These are phyloP conservation scores for Cenchrus purpureus DNA, from an alignment of 176 grass and related monocot species.

Conservation along the genomic window DNA sequence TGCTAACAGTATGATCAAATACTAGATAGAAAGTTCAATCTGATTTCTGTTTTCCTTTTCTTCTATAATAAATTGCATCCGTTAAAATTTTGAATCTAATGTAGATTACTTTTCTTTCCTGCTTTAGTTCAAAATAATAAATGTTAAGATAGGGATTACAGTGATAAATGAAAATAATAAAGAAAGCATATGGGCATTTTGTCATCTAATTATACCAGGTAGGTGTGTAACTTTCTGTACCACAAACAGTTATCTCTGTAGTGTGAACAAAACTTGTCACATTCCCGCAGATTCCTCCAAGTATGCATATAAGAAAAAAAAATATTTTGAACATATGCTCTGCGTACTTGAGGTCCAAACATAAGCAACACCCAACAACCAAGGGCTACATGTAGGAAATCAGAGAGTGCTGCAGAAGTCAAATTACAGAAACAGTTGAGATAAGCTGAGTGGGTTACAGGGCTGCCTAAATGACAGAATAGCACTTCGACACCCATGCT, in stretches of 20 bases:
- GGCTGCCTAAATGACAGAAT: not conserved
- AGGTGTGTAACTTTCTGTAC: not conserved
- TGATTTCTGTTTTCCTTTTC: too few species aligned
- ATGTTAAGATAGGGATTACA: too few species aligned
- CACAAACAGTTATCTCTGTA: slow-evolving; percentile 51
- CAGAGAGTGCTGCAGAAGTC: slow-evolving; percentile 63
- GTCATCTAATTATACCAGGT: slow-evolving; percentile 39
- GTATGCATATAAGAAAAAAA: slow-evolving; percentile 73
- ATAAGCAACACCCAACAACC: slow-evolving; percentile 77
- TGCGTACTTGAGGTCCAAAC: slow-evolving; percentile 69
- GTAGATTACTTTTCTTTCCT: too few species aligned
- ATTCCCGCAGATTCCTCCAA: slow-evolving; percentile 84
- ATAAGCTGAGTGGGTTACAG: not conserved
- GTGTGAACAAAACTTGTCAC: slow-evolving; percentile 83
- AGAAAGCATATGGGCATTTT: not conserved
- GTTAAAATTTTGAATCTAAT: too few species aligned
- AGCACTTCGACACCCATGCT: not conserved
- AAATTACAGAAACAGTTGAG: slow-evolving; percentile 34
- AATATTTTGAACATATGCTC: slow-evolving; percentile 63
- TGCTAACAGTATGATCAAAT: too few species aligned
- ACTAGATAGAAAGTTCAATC: too few species aligned
- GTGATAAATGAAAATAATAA: too few species aligned
- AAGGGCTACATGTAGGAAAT: slow-evolving; percentile 69
- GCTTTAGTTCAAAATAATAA: too few species aligned
- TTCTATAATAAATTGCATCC: too few species aligned